Evolutionary conservation across 441 rosid genomes (phyloP).

Genomic region (Daphne laureola): DNA sequence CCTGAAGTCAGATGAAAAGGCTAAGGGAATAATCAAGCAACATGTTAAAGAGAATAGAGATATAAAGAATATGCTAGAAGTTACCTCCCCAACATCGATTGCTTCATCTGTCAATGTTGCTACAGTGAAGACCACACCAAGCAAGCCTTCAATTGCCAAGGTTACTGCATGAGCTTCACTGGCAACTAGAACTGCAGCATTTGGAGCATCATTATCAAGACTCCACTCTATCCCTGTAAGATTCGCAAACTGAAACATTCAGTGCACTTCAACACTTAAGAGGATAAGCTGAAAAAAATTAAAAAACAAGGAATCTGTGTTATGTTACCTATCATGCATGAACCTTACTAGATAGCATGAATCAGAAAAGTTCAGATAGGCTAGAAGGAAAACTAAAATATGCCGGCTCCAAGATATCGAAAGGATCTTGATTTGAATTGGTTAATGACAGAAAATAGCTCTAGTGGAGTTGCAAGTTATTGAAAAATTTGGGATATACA

Average conservation of each 20-base stretch:
- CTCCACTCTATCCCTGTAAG: slow-evolving; percentile 96
- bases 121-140: slow-evolving; percentile 94
- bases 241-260: slow-evolving; percentile 16
- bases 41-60: slow-evolving; percentile 9
- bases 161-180: slow-evolving; percentile 99
- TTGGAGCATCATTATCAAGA: slow-evolving; percentile 97
- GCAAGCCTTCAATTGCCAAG: slow-evolving; percentile 95
- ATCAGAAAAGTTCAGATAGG: too few relatives aligned
- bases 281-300: slow-evolving; percentile 6
- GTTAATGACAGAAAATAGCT: too few relatives aligned
- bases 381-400: too few relatives aligned
- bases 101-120: slow-evolving; percentile 99
- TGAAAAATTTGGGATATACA: too few relatives aligned
- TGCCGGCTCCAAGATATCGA: too few relatives aligned
- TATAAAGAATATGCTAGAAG: slow-evolving; percentile 16
- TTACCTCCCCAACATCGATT: slow-evolving; percentile 91
- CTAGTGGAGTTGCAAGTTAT: too few relatives aligned
- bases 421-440: too few relatives aligned
- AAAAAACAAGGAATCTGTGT: slow-evolving; percentile 8
- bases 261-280: slow-evolving; percentile 11
- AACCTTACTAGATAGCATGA: too few relatives aligned
- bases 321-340: not conserved
- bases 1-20: not conserved
- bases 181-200: slow-evolving; percentile 95
- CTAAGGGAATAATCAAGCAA: slow-evolving; percentile 3